Conservation (phyloP, 331 rosid genomes). For the Cydonia oblonga region DNA sequence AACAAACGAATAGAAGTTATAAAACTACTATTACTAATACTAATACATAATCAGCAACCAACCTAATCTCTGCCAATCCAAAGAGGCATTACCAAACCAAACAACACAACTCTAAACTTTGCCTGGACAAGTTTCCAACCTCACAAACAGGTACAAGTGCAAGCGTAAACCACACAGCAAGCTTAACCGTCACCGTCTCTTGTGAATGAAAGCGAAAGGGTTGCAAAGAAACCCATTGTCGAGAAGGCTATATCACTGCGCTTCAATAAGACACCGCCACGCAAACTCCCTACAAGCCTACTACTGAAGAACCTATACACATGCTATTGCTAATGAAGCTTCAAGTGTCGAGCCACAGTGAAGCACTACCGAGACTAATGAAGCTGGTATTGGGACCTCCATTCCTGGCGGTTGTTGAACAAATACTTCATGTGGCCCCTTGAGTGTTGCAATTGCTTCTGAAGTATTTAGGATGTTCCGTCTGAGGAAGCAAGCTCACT, state of each 20-base stretch:
- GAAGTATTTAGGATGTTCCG: slow-evolving; percentile 30
- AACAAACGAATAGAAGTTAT: neutral
- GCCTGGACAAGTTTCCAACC: slow-evolving; percentile 5
- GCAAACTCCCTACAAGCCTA: slow-evolving; percentile 43
- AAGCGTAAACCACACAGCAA: neutral
- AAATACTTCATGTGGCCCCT: slow-evolving; percentile 2
- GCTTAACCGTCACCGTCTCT: neutral
- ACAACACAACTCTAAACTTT: slow-evolving; percentile 10
- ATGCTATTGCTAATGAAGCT: slow-evolving; percentile 36
- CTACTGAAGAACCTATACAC: slow-evolving; percentile 51
- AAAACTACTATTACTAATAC: neutral
- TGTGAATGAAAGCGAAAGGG: neutral
- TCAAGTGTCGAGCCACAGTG: slow-evolving; percentile 28
- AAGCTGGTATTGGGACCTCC: slow-evolving; percentile 19
- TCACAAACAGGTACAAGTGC: slow-evolving; percentile 5
- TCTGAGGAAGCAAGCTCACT: slow-evolving; percentile 45
- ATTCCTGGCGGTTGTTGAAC: slow-evolving; percentile 12
- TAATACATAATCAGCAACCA: slow-evolving; percentile 6
- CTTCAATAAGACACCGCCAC: slow-evolving; percentile 10
- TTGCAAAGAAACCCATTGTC: neutral
- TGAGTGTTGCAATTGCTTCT: slow-evolving; percentile 7
- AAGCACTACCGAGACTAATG: slow-evolving; percentile 23
- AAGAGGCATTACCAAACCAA: slow-evolving; percentile 18
- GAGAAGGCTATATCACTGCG: neutral
- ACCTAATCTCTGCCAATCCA: slow-evolving; percentile 16